These are phyloP conservation scores for Verticillium klebahnii DNA, from an alignment of 2,329 filamentous ascomycete genomes.

Conservation along the genomic window DNA sequence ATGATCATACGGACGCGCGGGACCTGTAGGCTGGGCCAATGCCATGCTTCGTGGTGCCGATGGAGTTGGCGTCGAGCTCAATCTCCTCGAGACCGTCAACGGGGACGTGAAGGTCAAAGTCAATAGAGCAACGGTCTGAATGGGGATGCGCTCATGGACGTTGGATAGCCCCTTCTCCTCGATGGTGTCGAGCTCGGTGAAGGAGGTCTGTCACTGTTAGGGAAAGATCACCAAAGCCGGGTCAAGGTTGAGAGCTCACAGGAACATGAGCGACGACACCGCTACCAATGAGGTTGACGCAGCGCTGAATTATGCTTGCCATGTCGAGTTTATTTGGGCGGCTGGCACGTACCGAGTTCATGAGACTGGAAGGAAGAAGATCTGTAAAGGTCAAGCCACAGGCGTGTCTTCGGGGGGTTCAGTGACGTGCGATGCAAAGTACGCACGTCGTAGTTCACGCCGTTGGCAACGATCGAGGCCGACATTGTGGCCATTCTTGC, in stretches of 20 bases:
- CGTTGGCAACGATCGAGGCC: constrained; percentile 4
- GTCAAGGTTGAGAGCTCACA: not conserved
- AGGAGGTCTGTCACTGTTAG: not conserved
- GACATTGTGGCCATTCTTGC: constrained; percentile 7
- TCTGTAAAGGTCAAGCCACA: not conserved
- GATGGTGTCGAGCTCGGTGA: not conserved
- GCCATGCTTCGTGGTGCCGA: constrained; percentile 1
- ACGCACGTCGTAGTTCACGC: not conserved
- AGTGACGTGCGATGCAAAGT: not conserved
- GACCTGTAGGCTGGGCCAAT: constrained; percentile 27
- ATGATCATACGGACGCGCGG: constrained; percentile 35
- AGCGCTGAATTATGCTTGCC: not conserved
- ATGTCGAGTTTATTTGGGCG: not conserved
- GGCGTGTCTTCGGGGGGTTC: no score
- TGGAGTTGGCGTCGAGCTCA: constrained; percentile 33
- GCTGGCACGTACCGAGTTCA: not conserved
- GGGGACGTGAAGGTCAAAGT: constrained; percentile 60
- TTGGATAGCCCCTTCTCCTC: constrained; percentile 24
- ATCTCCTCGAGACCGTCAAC: constrained; percentile 66
- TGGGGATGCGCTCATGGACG: constrained; percentile 48
- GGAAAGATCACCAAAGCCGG: not conserved
- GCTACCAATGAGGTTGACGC: not conserved
- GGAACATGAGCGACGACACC: not conserved
- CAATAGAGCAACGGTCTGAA: constrained; percentile 61
- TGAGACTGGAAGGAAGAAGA: constrained; percentile 1